Evolutionary conservation across 202 grass and related monocot genomes (phyloP), one percentile per base, ranked within the genome.

Genomic region (Musa balbisiana): DNA sequence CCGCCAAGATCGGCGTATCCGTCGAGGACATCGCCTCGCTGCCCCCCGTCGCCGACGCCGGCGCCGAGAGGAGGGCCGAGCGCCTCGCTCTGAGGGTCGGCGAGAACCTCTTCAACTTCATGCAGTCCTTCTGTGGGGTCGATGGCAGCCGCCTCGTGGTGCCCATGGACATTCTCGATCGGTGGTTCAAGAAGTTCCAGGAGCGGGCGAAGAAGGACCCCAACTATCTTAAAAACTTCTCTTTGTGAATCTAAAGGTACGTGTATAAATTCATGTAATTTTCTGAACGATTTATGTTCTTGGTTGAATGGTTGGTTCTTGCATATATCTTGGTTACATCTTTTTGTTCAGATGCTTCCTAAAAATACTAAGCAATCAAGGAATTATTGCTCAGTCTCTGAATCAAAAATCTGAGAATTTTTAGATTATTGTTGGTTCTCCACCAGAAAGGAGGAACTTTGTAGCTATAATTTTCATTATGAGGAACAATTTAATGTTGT

Each of bases 141-240:
- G 94, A 94, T 73, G 94, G 94, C 43, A 90, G 88, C 33, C 90
- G 84, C 76, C 89, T 98, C n/a, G 82, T 93, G 14, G 91, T 98
- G 73, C 91, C 94, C 62, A 92, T 87, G 72, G 88, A 98, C 69
- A 94, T 92, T 52, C 77, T 94, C 2, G 94, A 98, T 67, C 83
- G 88, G 19, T 94, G 94, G 94, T 98, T 98, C 85, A 84, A 85
- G 79, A 93, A 98, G 81, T 98, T 98, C 73, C 90, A 98, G 88
- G 94, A 98, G 79, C 80, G 91, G 77, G 91, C 94, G 27, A 87
- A 83, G 62, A 93, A 86, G 69, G 94, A 98, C 76, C 90, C 94
- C 10, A 53, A 64, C 52, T 98, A 91, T 76, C 81, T 98, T 20
- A 98, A 89, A 81, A 80, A 83, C 64, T 94, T 96, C 79, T 79